Evolutionary conservation across 306 rosid genomes (phyloP), one percentile per base, ranked within the genome.

Genomic region (Citrullus colocynthis): DNA sequence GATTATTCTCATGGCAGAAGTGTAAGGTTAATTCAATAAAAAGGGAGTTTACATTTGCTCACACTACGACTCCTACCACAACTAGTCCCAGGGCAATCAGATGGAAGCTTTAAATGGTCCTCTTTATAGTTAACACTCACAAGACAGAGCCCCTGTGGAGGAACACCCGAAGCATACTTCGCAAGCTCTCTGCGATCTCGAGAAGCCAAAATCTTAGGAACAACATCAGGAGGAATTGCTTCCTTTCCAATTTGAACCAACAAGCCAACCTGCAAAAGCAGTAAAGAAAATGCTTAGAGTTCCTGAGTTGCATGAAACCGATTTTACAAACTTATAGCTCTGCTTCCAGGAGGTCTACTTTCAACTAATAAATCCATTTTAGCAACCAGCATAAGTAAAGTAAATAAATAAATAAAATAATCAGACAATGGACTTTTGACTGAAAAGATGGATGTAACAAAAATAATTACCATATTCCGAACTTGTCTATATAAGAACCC

Each of bases 401-500:
- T 24, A 24, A 24, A 24, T 24, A 24, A 24, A 24, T 24, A 24
- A 1, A 65, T 48, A 48, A 48, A 48, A 48, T 2, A 52, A 52
- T 44, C 58, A 7, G 58, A 48, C 21, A 45, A 45, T 13, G 39
- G 14, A 48, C 39, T 6, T 12, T 28, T 7, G 9, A 30, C 45
- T 51, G 18, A 15, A 4, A 30, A 15, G 6, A 30, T 73, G 5
- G 44, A 7, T 34, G 10, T 1, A 74, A 74, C 62, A 49, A 16
- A 57, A 2, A 76, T 72, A 75, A 75, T 61, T 84, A 95, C 98
- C 98, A 95, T 95, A 85, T 92, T 95, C 44, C 97, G 91, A 7
- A 95, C 97, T 89, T 95, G 98, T 86, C 97, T 85, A 78, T 92
- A 95, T 45, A 95, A 83, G 86, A 95, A 95, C 58, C 98, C 98